A percentile compares a stretch with the other conserved stretches of the same genome.
phyloP scores from a whole-genome alignment of 345 rosid genomes.

The Linum lewisii region DNA sequence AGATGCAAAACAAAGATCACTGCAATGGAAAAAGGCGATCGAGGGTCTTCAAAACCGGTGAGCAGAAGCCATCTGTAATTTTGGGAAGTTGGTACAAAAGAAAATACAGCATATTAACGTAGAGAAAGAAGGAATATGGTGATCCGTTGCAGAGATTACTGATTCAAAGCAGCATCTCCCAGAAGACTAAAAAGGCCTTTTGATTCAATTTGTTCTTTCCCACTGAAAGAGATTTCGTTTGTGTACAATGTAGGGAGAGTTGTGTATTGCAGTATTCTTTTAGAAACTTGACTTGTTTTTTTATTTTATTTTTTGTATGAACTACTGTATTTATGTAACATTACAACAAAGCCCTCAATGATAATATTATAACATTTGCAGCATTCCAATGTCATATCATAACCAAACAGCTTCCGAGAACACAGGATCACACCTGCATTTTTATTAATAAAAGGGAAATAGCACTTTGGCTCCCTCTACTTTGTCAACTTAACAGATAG shows the following conservation, averaged over 20 bases:
- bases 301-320: no score
- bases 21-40: constrained; percentile 90
- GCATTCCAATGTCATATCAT: no score
- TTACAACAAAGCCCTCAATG: not conserved
- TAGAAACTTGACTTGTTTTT: no score
- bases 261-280: not conserved
- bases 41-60: constrained; percentile 84
- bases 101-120: not conserved
- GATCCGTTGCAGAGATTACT: not conserved
- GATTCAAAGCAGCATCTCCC: not conserved
- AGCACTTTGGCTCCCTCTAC: no score
- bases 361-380: no score
- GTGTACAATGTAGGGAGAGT: not conserved
- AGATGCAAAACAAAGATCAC: constrained; percentile 84
- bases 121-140: not conserved
- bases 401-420: no score
- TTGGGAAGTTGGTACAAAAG: not conserved
- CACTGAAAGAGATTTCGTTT: not conserved
- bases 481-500: no score
- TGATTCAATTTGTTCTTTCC: not conserved
- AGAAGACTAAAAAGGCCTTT: no score
- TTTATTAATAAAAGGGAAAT: no score
- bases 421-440: no score
- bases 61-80: constrained; percentile 8
- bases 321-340: not conserved